A percentile compares a stretch with the other conserved stretches of the same genome.
These are phyloP conservation scores for Phalaenopsis equestris DNA, from an alignment of 106 monocot genomes.

Conservation along the genomic window DNA sequence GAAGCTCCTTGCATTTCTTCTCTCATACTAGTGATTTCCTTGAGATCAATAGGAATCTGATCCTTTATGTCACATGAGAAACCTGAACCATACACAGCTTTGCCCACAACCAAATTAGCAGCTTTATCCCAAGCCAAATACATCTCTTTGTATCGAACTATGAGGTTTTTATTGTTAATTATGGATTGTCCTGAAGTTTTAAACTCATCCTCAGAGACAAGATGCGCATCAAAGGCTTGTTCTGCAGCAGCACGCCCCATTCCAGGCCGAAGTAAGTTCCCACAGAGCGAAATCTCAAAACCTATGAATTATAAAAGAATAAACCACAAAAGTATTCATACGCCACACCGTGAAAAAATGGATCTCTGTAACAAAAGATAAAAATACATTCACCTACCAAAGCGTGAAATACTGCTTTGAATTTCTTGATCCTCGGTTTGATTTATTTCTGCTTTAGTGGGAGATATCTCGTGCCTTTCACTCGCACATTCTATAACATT, in stretches of 20 bases:
- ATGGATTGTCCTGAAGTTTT: conserved; percentile 55
- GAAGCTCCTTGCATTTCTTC: conserved; percentile 36
- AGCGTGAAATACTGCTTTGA: conserved; percentile 10
- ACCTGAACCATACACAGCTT: conserved; percentile 59
- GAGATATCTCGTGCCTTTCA: conserved; percentile 12
- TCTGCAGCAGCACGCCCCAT: conserved; percentile 60
- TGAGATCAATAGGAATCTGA: conserved; percentile 49
- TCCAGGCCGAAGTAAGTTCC: conserved; percentile 54
- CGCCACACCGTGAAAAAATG: neutral
- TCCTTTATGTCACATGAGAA: conserved; percentile 50
- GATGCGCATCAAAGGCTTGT: conserved; percentile 63
- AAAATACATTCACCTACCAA: conserved; percentile 34
- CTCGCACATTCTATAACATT: conserved; percentile 13
- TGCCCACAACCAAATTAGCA: conserved; percentile 68
- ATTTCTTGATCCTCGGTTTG: conserved; percentile 16
- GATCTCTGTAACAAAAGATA: neutral
- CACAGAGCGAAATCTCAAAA: conserved; percentile 85
- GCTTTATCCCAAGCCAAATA: conserved; percentile 70
- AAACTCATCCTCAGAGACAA: conserved; percentile 57
- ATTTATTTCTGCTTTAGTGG: conserved; percentile 24
- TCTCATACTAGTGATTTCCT: conserved; percentile 8
- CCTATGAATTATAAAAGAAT: conserved; percentile 32
- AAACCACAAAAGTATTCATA: conserved; percentile 8
- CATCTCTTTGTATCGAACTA: conserved; percentile 57
- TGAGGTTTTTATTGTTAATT: conserved; percentile 67